A percentile compares a stretch with the other conserved stretches of the same genome.
phyloP scores from a whole-genome alignment of 2,329 filamentous ascomycete genomes.

The Cadophora gregata region DNA sequence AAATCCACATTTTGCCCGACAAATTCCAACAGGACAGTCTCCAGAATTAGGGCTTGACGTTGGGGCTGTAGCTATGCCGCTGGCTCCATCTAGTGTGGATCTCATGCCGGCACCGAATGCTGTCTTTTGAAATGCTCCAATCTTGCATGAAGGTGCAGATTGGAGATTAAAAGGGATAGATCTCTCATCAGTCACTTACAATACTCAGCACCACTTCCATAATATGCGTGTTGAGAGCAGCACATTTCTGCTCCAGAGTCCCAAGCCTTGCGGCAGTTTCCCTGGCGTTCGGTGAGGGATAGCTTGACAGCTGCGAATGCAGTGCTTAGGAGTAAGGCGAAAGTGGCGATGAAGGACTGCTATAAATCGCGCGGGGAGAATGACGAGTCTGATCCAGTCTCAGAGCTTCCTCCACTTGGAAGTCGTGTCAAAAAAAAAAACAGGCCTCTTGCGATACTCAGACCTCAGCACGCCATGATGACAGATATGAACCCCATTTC shows the following conservation, averaged over 20 bases:
- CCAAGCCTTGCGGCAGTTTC: not conserved
- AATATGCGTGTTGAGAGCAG: not conserved
- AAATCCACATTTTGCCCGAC: not conserved
- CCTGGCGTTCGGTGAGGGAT: slow-evolving; percentile 1
- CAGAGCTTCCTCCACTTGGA: not conserved
- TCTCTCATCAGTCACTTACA: not conserved
- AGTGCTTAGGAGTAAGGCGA: not conserved
- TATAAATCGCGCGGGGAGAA: not conserved
- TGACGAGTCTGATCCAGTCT: not conserved
- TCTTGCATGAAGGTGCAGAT: not conserved
- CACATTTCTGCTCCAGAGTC: slow-evolving; percentile 2
- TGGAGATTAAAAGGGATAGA: not conserved
- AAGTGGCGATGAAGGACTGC: not conserved
- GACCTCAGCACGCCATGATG: not conserved
- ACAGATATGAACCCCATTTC: not conserved
- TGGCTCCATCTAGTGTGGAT: not conserved
- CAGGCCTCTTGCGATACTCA: not conserved
- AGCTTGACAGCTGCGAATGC: not conserved
- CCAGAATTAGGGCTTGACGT: not conserved
- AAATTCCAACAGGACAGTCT: not conserved
- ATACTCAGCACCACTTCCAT: not conserved
- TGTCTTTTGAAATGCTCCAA: not conserved
- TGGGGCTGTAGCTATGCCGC: not conserved
- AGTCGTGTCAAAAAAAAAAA: not conserved
- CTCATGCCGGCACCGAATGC: not conserved